Evolutionary conservation across 2,329 filamentous ascomycete species (phyloP).

Genomic region (Periglandula ipomoeae): DNA sequence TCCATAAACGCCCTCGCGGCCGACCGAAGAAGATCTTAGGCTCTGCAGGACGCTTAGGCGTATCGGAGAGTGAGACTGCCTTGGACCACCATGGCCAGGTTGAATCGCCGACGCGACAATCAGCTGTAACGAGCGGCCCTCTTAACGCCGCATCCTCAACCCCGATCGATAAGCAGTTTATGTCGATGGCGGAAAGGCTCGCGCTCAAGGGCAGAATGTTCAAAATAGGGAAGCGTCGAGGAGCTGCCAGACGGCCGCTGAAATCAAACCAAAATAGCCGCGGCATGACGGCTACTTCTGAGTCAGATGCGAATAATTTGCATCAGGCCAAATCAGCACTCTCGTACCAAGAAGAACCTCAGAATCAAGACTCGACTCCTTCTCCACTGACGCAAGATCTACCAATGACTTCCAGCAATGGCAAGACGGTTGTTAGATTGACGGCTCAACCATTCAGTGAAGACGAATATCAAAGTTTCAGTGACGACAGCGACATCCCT

Average conservation of each 20-base stretch:
- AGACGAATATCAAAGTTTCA: constrained; percentile 5
- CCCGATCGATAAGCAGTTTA: constrained; percentile 22
- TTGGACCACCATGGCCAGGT: not conserved
- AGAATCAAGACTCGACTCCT: not conserved
- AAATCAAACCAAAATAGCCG: not conserved
- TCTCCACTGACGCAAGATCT: not conserved
- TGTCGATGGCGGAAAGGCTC: constrained; percentile 52
- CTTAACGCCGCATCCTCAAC: not conserved
- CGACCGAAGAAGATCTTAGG: constrained; percentile 16
- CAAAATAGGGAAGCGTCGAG: constrained; percentile 35
- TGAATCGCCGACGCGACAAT: not conserved
- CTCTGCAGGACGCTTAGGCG: not conserved
- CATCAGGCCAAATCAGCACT: not conserved
- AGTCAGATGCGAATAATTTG: not conserved
- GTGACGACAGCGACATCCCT: constrained; percentile 13
- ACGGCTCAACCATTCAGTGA: constrained; percentile 7
- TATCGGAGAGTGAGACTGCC: not conserved
- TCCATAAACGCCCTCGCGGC: constrained; percentile 16
- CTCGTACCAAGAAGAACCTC: not conserved
- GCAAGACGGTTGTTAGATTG: constrained; percentile 11
- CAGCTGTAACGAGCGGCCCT: not conserved
- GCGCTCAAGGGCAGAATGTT: constrained; percentile 43
- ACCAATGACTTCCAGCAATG: not conserved
- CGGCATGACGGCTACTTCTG: not conserved
- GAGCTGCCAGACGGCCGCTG: not conserved